Base-by-base conservation (phyloP, 352 stramenopile species). In the Pythium plurisporium region DNA sequence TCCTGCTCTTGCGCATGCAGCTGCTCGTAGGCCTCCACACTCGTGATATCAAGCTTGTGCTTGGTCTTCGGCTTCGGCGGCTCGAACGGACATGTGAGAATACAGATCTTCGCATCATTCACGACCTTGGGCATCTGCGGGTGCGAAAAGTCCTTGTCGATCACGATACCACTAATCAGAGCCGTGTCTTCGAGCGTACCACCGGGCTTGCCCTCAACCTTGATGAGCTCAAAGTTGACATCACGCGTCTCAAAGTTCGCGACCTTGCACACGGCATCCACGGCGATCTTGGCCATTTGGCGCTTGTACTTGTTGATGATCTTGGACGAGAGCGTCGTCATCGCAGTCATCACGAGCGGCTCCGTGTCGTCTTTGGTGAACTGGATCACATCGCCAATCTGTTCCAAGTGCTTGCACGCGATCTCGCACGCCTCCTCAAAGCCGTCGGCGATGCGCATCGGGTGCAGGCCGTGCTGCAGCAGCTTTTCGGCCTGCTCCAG, bases 161-260 rank as follows among this genome's bases (percentile, higher is more conserved):
- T 97, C 34, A 99, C 96, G 56, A 99, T 98, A 30, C 97, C 97
- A 64, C 98, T 92, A 64, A 99, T 98, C 46, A 99, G 82, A 65
- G 97, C 83, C 25, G 97, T 99, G 51, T 99, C 97, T 58, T 98
- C 94, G 2, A 99, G 73, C 27, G 91, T 97, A 10, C 97, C 97
- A 29, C 97, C 97, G 0, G 96, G 80, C 76, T 99, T 99, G 57
- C 96, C 96, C 69, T 99, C 96, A 67, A 99, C 80, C 80, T 99
- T 99, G 80, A 99, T 99, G 77, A 99, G 90, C 54, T 99, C 97
- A 68, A 99, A 99, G 82, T 99, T 99, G 34, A 99, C 97, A 74
- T 99, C 97, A 25, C 97, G 86, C 29, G 96, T 96, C 66, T 99
- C 96, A 51, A 99, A 86, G 83, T 99, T 98, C 23, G 96, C 96